A percentile compares a stretch with the other conserved stretches of the same genome.
phyloP scores from a whole-genome alignment of 2,329 filamentous ascomycete genomes.

The Epichloe scottii region DNA sequence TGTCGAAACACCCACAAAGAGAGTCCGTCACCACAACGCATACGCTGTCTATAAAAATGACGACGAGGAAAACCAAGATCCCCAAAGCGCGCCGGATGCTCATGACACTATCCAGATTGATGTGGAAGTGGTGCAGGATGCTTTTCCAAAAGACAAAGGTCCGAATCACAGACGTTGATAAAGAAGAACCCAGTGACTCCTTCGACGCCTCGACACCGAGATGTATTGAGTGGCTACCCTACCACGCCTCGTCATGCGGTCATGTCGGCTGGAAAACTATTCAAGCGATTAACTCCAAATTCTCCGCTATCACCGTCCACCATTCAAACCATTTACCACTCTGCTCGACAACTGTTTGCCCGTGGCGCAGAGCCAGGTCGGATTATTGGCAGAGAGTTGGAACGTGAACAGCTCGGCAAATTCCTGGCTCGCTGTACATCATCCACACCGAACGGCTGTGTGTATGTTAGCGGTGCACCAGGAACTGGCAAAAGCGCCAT shows the following conservation, averaged over 20 bases:
- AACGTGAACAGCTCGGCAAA: constrained; percentile 48
- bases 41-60: constrained; percentile 33
- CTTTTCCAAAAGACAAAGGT: constrained; percentile 14
- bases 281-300: constrained; percentile 67
- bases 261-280: constrained; percentile 59
- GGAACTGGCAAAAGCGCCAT: constrained; percentile 96
- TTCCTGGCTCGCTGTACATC: constrained; percentile 58
- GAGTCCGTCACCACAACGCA: constrained; percentile 31
- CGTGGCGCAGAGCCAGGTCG: constrained; percentile 62
- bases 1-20: constrained; percentile 29
- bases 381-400: constrained; percentile 64
- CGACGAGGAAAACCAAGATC: constrained; percentile 55
- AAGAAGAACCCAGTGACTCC: constrained; percentile 49
- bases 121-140: constrained; percentile 27
- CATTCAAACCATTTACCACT: constrained; percentile 68
- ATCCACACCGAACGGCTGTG: constrained; percentile 57
- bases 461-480: constrained; percentile 91
- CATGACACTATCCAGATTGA: constrained; percentile 29
- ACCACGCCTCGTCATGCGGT: constrained; percentile 77
- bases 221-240: constrained; percentile 60
- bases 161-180: constrained; percentile 18
- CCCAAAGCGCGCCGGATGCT: constrained; percentile 11
- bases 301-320: constrained; percentile 59
- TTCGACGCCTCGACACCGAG: constrained; percentile 63
- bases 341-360: constrained; percentile 76